Base-by-base conservation (phyloP, 2,329 filamentous ascomycete genomes). In the Purpureocillium lavendulum region DNA sequence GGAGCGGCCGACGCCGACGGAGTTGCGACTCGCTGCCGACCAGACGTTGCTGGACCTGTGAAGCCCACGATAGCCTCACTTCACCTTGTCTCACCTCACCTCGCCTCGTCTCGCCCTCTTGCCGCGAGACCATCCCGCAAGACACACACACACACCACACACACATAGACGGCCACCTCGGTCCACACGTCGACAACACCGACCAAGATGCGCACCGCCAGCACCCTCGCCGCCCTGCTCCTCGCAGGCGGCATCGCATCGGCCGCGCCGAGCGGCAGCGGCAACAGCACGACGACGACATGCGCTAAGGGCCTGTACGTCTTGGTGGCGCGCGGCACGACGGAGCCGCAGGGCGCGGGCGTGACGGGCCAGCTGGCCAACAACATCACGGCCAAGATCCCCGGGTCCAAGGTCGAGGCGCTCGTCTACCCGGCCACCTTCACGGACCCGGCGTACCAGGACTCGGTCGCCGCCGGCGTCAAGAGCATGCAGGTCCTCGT, bases 371-470 rank as follows among this genome's bases (percentile, higher is more conserved):
- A 39, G 12, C 40, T 66, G 13, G 61, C 61, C 8, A 43, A 55
- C 15, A 45, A 49, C n/a, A 51, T 67, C 28, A 52, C 54, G 12
- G 46, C 45, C 4, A 47, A 52, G 41, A 44, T 67, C 42, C 47
- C 55, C n/a, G 57, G 54, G 35, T 64, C 61, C 17, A 43, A 54
- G 31, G 44, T 64, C 36, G 53, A 49, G 36, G 46, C 56, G 16
- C 47, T 67, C 30, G 54, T 60, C 35, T 68, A 68, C 46, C 64
- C 65, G 17, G 65, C 64, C 14, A 49, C 53, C 7, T 41, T 62
- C 10, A 43, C 46, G 6, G 45, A 59, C 26, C 55, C 55, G 6
- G 36, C 42, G 37, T 68, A 68, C 45, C 37, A 45, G 7, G 43
- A 42, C 4, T 68, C 65, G 2, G 63, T 63, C 40, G 40, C 26